Evolutionary conservation across 345 rosid genomes (phyloP).

Genomic region (Excoecaria cochinchinensis): DNA sequence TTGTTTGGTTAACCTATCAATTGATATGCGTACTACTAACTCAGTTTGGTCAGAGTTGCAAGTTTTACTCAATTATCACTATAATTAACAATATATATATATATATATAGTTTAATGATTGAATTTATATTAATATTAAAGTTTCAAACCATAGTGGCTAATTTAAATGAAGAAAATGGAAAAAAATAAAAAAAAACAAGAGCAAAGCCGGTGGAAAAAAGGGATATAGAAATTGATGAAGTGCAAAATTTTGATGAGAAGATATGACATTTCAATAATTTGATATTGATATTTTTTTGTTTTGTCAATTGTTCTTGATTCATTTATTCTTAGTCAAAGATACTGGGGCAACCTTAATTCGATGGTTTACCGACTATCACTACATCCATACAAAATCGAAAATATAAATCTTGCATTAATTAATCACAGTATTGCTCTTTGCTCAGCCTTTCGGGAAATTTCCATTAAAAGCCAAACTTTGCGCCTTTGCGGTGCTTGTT

Average conservation of each 20-base stretch:
- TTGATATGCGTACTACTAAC: too few relatives aligned
- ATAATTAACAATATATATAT: too few relatives aligned
- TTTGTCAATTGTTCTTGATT: neutral
- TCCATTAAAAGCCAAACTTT: neutral
- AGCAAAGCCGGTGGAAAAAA: neutral
- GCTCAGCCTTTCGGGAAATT: neutral
- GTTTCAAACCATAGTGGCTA: too few relatives aligned
- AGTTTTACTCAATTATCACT: too few relatives aligned
- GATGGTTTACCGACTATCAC: slow-evolving; percentile 8
- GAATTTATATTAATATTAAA: too few relatives aligned
- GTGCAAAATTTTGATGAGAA: neutral
- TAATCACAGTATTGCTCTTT: too few relatives aligned
- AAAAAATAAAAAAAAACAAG: too few relatives aligned
- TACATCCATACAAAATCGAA: neutral
- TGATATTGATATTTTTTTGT: neutral
- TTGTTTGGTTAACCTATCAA: too few relatives aligned
- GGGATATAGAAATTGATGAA: neutral
- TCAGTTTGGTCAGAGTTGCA: too few relatives aligned
- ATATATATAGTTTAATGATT: neutral
- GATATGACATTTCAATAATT: neutral
- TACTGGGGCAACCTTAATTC: neutral
- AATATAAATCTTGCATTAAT: neutral
- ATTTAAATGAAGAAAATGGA: too few relatives aligned
- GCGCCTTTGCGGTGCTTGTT: neutral
- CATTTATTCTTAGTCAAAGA: neutral